Evolutionary conservation across 164 flowering plant species (phyloP).

Genomic region (Nymphaea thermarum): DNA sequence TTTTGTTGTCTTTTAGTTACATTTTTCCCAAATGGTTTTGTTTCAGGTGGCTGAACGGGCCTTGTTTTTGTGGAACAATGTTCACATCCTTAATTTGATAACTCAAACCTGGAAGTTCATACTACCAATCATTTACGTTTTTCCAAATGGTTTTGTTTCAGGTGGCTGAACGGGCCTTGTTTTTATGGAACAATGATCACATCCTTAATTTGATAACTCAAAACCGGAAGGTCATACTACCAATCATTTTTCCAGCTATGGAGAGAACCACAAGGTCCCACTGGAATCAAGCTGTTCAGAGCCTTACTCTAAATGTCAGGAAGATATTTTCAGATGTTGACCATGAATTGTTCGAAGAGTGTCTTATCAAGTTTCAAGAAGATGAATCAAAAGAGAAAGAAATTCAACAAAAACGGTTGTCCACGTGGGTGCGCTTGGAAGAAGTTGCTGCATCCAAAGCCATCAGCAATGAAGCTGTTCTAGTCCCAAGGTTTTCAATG

Average conservation of each 20-base stretch:
- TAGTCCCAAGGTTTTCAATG: constrained; percentile 39
- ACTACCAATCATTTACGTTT: constrained; percentile 38
- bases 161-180: constrained; percentile 79
- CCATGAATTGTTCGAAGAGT: constrained; percentile 50
- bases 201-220: constrained; percentile 53
- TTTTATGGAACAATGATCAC: constrained; percentile 86
- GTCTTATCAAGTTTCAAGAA: constrained; percentile 47
- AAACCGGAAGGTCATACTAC: constrained; percentile 54
- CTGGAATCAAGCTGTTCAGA: constrained; percentile 88
- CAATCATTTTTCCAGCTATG: constrained; percentile 62
- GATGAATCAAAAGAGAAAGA: constrained; percentile 47
- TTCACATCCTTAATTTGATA: constrained; percentile 60
- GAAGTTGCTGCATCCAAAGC: constrained; percentile 58
- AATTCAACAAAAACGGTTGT: constrained; percentile 34
- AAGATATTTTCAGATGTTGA: constrained; percentile 66
- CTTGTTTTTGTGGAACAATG: constrained; percentile 79
- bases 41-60: constrained; percentile 75
- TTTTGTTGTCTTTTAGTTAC: background rate
- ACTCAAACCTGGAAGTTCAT: constrained; percentile 51
- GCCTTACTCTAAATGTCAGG: constrained; percentile 64
- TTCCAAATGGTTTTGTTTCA: constrained; percentile 9
- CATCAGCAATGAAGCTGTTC: constrained; percentile 44
- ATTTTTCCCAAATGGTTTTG: background rate
- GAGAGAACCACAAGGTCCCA: constrained; percentile 58
- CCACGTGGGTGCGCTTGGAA: constrained; percentile 68